Percentiles rank a stretch among this genome's conserved stretches.
These are phyloP conservation scores for Xylariaceae sp. DNA, from an alignment of 2,329 filamentous ascomycete species.

Conservation along the genomic window DNA sequence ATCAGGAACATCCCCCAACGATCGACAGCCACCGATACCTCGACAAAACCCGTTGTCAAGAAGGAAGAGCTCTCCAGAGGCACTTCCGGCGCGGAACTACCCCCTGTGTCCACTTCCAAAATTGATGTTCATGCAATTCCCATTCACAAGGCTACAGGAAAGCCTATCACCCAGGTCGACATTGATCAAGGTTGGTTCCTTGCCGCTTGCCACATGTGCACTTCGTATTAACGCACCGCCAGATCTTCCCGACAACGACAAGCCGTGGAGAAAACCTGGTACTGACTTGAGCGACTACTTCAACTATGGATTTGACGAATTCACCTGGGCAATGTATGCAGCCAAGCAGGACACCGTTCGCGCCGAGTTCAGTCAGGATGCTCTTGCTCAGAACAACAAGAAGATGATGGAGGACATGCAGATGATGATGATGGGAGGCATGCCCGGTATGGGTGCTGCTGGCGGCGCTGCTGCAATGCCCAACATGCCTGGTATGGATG, in stretches of 20 bases:
- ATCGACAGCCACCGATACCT: slow-evolving; percentile 49
- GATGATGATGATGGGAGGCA: slow-evolving; percentile 62
- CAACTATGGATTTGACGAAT: slow-evolving; percentile 98
- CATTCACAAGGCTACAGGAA: slow-evolving; percentile 72
- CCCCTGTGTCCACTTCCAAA: slow-evolving; percentile 72
- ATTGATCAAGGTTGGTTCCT: slow-evolving; percentile 59
- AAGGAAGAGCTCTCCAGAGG: slow-evolving; percentile 41
- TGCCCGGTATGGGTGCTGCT: slow-evolving; percentile 37
- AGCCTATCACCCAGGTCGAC: slow-evolving; percentile 72
- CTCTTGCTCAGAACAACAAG: slow-evolving; percentile 62
- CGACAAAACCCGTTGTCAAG: slow-evolving; percentile 44
- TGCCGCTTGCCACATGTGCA: background rate
- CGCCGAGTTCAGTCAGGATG: slow-evolving; percentile 67
- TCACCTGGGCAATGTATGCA: slow-evolving; percentile 94
- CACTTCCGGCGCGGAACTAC: slow-evolving; percentile 28
- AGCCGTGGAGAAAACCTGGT: slow-evolving; percentile 92
- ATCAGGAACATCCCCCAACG: slow-evolving; percentile 63
- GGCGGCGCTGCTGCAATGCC: slow-evolving; percentile 31
- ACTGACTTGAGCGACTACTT: slow-evolving; percentile 96
- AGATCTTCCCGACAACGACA: slow-evolving; percentile 75
- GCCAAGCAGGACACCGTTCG: slow-evolving; percentile 79
- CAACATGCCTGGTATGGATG: slow-evolving; percentile 56
- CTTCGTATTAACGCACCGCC: background rate
- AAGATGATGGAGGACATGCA: slow-evolving; percentile 74
- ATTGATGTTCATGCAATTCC: slow-evolving; percentile 83